Evolutionary conservation across 2,329 filamentous ascomycete species (phyloP), one percentile per base, ranked within the genome.

Genomic region (Harringtonia lauricola): DNA sequence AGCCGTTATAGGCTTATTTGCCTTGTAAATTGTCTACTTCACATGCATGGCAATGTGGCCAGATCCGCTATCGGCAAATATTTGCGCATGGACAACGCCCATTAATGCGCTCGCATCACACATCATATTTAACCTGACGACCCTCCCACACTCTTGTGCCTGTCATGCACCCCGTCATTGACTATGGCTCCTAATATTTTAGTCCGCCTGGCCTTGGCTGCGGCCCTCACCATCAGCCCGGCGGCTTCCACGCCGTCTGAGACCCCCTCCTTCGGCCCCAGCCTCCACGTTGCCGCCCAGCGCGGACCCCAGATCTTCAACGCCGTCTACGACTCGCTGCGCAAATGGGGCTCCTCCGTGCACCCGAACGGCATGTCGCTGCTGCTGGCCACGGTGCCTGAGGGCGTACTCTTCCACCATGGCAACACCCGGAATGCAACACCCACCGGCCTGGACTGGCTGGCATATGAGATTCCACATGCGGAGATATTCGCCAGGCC

Each of bases 381-480:
- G 34, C 19, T 36, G 10, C 67, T 81, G 0, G 81, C 74, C 1
- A 71, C 68, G 0, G 70, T 88, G 0, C 81, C 82, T 0, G 64
- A 65, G 17, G 80, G 77, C 4, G 81, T 78, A 0, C 62, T 79
- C 33, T 58, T 87, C 9, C 84, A 86, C 52, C 83, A 88, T 55
- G 83, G 83, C 10, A 71, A 69, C 1, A 51, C 51, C 13, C 57
- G 53, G 1, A 54, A 64, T 1, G 60, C 70, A 2, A 63, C 67
- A 0, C 70, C 84, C 0, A 59, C 63, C 2, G 70, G 66, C 1
- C 44, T 45, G 21, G 79, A 86, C 53, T 87, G 83, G 82, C 65
- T 88, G 2, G 83, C 83, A 1, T 87, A 86, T 54, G 83, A 87
- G 56, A 72, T 82, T 8, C 83, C 87, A 51, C 83, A 87, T 58